phyloP scores from a whole-genome alignment of 2,329 filamentous ascomycete species.

The Stylonectria norvegica region DNA sequence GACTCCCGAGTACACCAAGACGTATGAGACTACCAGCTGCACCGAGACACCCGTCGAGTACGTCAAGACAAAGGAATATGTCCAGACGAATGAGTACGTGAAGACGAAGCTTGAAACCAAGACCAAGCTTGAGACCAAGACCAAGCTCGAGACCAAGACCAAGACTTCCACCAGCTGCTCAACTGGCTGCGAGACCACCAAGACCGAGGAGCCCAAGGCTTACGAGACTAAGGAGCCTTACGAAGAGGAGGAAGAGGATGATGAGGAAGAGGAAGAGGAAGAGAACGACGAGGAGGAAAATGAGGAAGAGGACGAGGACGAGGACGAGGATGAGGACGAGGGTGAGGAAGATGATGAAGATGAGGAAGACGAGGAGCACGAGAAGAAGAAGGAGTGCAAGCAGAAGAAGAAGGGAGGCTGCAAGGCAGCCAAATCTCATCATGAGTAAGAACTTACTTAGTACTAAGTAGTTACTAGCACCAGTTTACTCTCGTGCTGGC shows the following conservation, averaged over 20 bases:
- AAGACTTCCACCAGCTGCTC: slow-evolving; percentile 5
- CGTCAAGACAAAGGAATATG: too few species aligned
- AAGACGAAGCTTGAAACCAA: too few species aligned
- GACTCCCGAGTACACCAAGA: neutral
- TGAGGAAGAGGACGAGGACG: neutral
- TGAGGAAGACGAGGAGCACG: neutral
- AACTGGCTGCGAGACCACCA: slow-evolving; percentile 4
- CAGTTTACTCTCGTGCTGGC: neutral
- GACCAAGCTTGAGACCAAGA: slow-evolving; percentile 3
- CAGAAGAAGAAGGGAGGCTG: neutral
- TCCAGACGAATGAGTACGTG: too few species aligned
- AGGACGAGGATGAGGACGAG: neutral
- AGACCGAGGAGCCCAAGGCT: slow-evolving; percentile 6
- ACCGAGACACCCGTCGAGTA: slow-evolving; percentile 9
- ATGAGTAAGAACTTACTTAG: neutral
- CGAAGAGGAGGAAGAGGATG: neutral
- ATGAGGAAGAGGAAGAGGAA: neutral
- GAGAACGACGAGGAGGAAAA: neutral
- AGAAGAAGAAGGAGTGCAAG: neutral
- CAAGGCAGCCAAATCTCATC: neutral
- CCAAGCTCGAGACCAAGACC: slow-evolving; percentile 11
- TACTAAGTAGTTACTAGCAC: neutral
- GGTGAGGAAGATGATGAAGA: neutral
- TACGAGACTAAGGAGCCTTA: neutral
- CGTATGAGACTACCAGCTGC: slow-evolving; percentile 8